Evolutionary conservation across 2,329 filamentous ascomycete species (phyloP).

Genomic region (Cephalotrichum gorgonifer): DNA sequence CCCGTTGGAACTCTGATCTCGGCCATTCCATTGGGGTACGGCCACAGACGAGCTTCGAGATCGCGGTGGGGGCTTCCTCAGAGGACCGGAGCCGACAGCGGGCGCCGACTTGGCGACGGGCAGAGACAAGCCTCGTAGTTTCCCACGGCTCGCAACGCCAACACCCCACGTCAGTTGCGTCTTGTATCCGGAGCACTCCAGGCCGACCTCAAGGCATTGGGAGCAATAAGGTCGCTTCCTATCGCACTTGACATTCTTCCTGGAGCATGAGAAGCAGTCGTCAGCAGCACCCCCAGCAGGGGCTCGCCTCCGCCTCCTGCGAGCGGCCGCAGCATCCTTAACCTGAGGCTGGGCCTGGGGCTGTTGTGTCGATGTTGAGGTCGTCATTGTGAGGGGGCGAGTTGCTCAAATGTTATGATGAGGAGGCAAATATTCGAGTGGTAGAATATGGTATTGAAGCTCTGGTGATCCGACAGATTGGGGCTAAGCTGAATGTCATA

Average conservation of each 20-base stretch:
- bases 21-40: not conserved
- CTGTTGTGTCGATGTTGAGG: conserved; percentile 30
- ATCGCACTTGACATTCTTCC: conserved; percentile 77
- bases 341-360: conserved; percentile 23
- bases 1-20: not conserved
- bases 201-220: conserved; percentile 82
- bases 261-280: conserved; percentile 90
- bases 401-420: not conserved
- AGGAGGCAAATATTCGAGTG: not conserved
- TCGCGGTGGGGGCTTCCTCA: conserved; percentile 35
- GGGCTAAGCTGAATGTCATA: not conserved
- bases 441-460: not conserved
- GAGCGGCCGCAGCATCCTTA: conserved; percentile 41
- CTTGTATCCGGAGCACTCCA: conserved; percentile 92
- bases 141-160: conserved; percentile 88
- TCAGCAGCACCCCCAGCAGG: conserved; percentile 81
- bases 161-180: conserved; percentile 95
- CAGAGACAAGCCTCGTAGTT: conserved; percentile 79
- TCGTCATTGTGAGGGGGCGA: conserved; percentile 26
- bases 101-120: conserved; percentile 53
- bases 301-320: conserved; percentile 76
- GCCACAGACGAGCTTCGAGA: conserved; percentile 31
- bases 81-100: conserved; percentile 31
- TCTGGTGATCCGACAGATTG: not conserved
- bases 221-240: conserved; percentile 88